Base-by-base conservation (phyloP, 2,329 filamentous ascomycete species). In the Septoria linicola region DNA sequence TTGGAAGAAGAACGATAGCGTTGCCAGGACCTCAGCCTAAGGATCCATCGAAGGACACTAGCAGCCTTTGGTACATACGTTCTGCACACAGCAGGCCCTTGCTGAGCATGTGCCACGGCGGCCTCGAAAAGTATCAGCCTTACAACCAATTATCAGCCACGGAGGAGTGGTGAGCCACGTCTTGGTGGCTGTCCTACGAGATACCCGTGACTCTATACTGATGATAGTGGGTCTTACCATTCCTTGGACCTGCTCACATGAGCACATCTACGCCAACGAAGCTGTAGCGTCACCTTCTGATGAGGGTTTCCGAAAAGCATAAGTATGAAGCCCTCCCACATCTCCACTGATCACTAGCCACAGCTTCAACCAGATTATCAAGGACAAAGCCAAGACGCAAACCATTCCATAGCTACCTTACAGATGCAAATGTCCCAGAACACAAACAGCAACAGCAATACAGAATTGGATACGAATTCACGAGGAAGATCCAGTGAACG, bases 291-390 rank as follows among this genome's bases (percentile, higher is more conserved):
- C 31, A 5, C 11, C 5, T 6, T 13, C 31, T 34, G 31, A 34
- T n/a, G 31, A n/a, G n/a, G 4, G 14, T 16, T 6, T 4, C 31
- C 4, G 11, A 34, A 34, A 16, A 34, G 14, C 31, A 34, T 34
- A 34, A 34, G 31, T 34, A 34, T 5, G 27, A 16, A n/a, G 31
- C 14, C 13, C 11, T 16, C 31, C 5, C 31, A n/a, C 31, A 6
- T 13, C 42, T 25, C 30, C 30, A 35, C 30, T 17, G 14, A 36
- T 45, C 31, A 45, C 21, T 19, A 45, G 31, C 42, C 42, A 35
- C 42, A 36, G 13, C 31, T 16, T 23, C n/a, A n/a, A 45, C 20
- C 42, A 8, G 4, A 30, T 17, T 7, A 34, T 6, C 4, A n/a
- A 27, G 8, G 5, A 34, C 14, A 34, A 25, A 14, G 11, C 42